Base-by-base conservation (phyloP, 2,329 filamentous ascomycete genomes). In the Pestalotiopsis sp. region DNA sequence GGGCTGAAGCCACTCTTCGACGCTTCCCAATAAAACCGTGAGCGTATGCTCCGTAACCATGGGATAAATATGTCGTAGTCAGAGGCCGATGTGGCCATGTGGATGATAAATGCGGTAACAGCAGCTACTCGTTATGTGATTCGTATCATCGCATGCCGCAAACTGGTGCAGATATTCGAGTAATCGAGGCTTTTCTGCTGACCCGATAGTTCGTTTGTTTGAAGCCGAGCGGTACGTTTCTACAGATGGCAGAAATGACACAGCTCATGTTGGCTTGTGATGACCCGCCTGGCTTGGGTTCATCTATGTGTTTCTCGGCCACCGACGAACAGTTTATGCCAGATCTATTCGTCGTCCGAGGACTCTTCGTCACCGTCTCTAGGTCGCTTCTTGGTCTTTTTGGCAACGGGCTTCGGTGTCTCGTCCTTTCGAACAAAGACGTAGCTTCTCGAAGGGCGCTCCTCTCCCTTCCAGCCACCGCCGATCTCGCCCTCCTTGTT, bases 371-470 rank as follows among this genome's bases (percentile, higher is more conserved):
- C 71, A 39, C 71, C 39, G 41, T 72, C 72, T 70, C 78, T 73
- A 52, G 76, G 68, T 25, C 78, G 74, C 69, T 80, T 81, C 66
- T 76, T 78, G 31, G 69, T 67, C 11, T 69, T 74, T 38, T 71
- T 60, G 27, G 59, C 27, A 11, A 60, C 61, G 2, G 70, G 71
- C 39, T 72, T 74, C 1, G 71, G 68, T 2, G 80, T 81, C 59
- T 88, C 88, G 2, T 84, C 88, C 77, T 88, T 90, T 70, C 85
- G 83, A 68, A 88, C 84, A 75, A 92, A 91, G 4, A 91, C 83
- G 74, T 86, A 91, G 74, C 87, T 91, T 74, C 89, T 82, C 27
- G 88, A 83, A 0, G 79, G 75, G 76, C 86, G 80, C 55, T 87
- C 83, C 72, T 87, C 86, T 6, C 85, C 86, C 74, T 81, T 86